These are phyloP conservation scores for Eremothecium gossypii DNA, from an alignment of 1,139 yeast species.

Conservation along the genomic window DNA sequence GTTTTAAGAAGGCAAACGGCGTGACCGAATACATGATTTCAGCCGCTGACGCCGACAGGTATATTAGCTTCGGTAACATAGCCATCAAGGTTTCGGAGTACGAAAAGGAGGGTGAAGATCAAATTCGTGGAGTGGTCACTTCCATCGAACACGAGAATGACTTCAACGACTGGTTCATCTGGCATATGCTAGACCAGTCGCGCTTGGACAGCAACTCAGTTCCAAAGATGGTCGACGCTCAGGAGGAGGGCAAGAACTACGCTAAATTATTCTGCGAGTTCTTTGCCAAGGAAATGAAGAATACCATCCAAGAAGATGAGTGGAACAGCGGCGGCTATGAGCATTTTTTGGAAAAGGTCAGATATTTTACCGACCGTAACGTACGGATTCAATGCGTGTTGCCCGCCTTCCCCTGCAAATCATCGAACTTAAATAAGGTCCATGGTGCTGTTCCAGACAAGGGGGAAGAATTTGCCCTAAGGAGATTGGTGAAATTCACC, in stretches of 20 bases:
- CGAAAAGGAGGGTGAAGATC: constrained; percentile 22
- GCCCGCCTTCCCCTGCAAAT: constrained; percentile 60
- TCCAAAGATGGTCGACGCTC: constrained; percentile 7
- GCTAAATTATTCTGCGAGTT: constrained; percentile 29
- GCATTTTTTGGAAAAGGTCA: constrained; percentile 35
- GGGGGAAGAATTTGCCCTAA: constrained; percentile 35
- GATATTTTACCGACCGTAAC: constrained; percentile 41
- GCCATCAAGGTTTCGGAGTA: constrained; percentile 28
- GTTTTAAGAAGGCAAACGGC: constrained; percentile 9
- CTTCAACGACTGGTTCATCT: constrained; percentile 34
- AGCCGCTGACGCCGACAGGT: constrained; percentile 14
- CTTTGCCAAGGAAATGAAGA: constrained; percentile 40
- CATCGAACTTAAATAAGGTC: constrained; percentile 49
- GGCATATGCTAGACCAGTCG: constrained; percentile 29
- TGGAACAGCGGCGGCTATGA: constrained; percentile 42
- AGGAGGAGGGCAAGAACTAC: constrained; percentile 13
- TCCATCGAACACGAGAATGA: constrained; percentile 23
- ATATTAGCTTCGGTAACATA: constrained; percentile 15
- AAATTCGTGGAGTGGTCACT: constrained; percentile 31
- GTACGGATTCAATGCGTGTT: constrained; percentile 45
- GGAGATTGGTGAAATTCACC: constrained; percentile 29
- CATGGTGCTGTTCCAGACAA: constrained; percentile 43
- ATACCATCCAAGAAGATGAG: constrained; percentile 39
- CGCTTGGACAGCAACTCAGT: constrained; percentile 19
- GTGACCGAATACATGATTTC: constrained; percentile 18